Evolutionary conservation across 352 stramenopile genomes (phyloP), one percentile per base, ranked within the genome.

Genomic region (Globisporangium perplexum): DNA sequence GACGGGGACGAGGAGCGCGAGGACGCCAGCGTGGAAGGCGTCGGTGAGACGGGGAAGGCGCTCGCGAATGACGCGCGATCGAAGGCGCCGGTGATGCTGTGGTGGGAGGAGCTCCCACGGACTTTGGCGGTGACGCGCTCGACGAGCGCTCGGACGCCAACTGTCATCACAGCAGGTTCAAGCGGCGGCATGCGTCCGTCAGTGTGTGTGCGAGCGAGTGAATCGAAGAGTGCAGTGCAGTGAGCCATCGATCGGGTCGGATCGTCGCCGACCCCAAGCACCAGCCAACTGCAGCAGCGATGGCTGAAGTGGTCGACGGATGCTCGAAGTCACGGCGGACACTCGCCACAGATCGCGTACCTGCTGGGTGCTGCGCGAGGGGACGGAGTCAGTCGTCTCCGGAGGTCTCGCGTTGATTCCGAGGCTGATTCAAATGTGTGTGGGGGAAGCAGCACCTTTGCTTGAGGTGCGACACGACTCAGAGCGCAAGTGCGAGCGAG

Each of bases 41-140:
- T 20, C 8, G 41, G n/a, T 4, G 41, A 46, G n/a, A 26, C 41
- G 11, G n/a, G 41, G 22, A 46, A 46, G 10, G 41, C 41, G n/a
- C 41, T 46, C 41, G 41, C 41, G 41, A 46, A 46, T 23, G 41
- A 46, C n/a, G 22, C 41, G 8, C 41, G 41, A 20, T 46, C 41
- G 41, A 46, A 46, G 20, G 41, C 41, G 41, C 22, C 41, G n/a
- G 41, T 11, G 41, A 46, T 20, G 41, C 41, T 24, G 41, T n/a
- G 20, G 41, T 12, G 38, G 18, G 14, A 15, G 30, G 30, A 10
- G 30, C 14, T 17, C 8, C 33, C 4, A 20, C 41, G 41, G 41
- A 46, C n/a, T 23, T 23, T 23, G 20, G 41, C 41, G 41, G 20
- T 17, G n/a, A 46, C 20, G 41, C 41, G 41, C 5, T 46, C 41